phyloP scores from a whole-genome alignment of 495 filamentous ascomycete genomes.

The Trichoderma gamsii region DNA sequence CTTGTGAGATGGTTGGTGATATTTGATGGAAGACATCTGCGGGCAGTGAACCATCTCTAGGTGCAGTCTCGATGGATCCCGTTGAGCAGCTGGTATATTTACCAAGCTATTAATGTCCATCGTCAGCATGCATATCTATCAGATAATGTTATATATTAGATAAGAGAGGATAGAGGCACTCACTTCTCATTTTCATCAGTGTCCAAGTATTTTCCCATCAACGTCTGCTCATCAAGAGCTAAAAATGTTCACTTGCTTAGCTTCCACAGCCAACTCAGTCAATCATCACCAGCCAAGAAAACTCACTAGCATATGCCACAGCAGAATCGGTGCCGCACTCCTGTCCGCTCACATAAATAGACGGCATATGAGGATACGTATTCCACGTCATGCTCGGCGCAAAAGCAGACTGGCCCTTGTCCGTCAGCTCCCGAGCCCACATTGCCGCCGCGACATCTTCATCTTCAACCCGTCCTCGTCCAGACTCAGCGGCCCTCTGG shows the following conservation, averaged over 20 bases:
- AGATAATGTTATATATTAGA: not conserved
- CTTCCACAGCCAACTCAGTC: not conserved
- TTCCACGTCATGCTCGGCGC: not conserved
- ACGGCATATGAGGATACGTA: slow-evolving; percentile 10
- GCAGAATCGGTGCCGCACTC: slow-evolving; percentile 24
- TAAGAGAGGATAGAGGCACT: not conserved
- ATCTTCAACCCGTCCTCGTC: not conserved
- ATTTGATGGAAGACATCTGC: slow-evolving; percentile 27
- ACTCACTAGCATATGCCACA: slow-evolving; percentile 28
- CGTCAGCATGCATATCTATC: not conserved
- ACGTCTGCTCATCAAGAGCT: slow-evolving; percentile 6
- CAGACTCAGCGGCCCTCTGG: not conserved
- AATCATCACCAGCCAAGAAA: not conserved
- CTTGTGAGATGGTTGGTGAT: slow-evolving; percentile 23
- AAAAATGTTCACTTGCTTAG: not conserved
- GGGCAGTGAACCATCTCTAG: slow-evolving; percentile 14
- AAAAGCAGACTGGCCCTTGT: slow-evolving; percentile 19
- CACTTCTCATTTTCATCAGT: slow-evolving; percentile 26
- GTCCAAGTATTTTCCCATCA: slow-evolving; percentile 24
- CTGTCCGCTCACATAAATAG: slow-evolving; percentile 26
- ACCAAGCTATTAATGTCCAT: not conserved
- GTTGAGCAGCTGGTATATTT: not conserved
- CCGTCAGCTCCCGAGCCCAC: slow-evolving; percentile 22
- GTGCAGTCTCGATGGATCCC: not conserved
- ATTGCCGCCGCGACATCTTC: slow-evolving; percentile 21